phyloP scores from a whole-genome alignment of 2,329 filamentous ascomycete genomes.

The Leptographium galeiforme region DNA sequence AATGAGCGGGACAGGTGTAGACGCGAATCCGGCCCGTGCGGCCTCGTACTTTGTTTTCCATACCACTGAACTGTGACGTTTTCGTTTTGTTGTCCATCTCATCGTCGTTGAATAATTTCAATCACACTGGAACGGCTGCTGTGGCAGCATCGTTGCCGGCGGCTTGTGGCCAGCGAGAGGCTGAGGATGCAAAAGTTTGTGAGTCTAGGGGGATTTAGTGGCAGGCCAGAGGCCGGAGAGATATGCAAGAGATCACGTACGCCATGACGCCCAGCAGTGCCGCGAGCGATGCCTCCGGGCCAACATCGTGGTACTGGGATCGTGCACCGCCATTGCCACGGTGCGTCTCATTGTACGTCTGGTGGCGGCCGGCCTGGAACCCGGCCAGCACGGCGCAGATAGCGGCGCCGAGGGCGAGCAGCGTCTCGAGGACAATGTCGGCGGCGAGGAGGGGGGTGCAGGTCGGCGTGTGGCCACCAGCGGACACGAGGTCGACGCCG shows the following conservation, averaged over 20 bases:
- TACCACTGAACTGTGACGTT: too few species aligned
- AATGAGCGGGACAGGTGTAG: neutral
- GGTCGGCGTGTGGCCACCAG: neutral
- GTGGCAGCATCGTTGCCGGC: neutral
- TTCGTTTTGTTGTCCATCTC: too few species aligned
- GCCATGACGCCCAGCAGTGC: constrained; percentile 3
- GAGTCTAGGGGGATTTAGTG: neutral
- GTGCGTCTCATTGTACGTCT: constrained; percentile 4
- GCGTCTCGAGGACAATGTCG: constrained; percentile 2
- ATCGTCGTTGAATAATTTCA: constrained; percentile 7
- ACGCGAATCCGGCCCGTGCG: too few species aligned
- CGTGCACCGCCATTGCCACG: too few species aligned
- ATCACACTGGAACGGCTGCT: constrained; percentile 7
- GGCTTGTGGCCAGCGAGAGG: neutral
- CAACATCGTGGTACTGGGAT: constrained; percentile 6
- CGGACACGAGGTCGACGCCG: too few species aligned
- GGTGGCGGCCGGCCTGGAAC: constrained; percentile 10
- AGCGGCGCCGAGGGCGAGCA: constrained; percentile 5
- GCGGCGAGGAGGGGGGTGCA: neutral
- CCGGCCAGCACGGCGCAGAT: constrained; percentile 9
- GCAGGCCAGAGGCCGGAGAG: neutral
- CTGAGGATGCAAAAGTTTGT: constrained; percentile 5
- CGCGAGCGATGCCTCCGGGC: neutral
- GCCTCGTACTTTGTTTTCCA: too few species aligned
- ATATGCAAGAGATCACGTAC: neutral